Evolutionary conservation across 148 eudicot species (phyloP).

Genomic region (Silene uniflora): DNA sequence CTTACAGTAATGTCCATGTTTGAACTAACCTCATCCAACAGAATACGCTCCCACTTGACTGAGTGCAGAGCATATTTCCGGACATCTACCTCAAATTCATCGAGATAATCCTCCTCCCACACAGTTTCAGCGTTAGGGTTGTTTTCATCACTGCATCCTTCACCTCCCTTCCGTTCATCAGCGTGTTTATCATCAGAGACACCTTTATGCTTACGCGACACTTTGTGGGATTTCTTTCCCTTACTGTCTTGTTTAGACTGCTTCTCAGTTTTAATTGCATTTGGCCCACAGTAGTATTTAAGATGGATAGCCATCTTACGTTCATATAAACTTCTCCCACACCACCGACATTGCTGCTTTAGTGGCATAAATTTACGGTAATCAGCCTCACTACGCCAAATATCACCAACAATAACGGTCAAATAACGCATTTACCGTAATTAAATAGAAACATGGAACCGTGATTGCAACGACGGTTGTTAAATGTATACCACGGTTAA

Average conservation of each 20-base stretch:
- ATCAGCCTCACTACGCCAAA: too few species aligned
- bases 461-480: too few species aligned
- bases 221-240: constrained; percentile 25
- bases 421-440: too few species aligned
- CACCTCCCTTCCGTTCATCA: constrained; percentile 27
- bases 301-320: constrained; percentile 51
- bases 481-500: too few species aligned
- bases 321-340: constrained; percentile 57
- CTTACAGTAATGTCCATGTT: not conserved
- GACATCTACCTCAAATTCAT: constrained; percentile 26
- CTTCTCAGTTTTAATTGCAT: constrained; percentile 58
- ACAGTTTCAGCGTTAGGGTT: constrained; percentile 19
- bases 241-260: constrained; percentile 75
- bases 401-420: too few species aligned
- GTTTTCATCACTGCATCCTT: constrained; percentile 15
- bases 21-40: constrained; percentile 78
- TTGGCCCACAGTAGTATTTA: constrained; percentile 68
- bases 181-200: constrained; percentile 16
- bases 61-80: constrained; percentile 61
- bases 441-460: too few species aligned
- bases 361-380: constrained; percentile 79
- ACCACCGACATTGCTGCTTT: constrained; percentile 67
- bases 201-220: constrained; percentile 21
- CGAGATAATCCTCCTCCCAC: constrained; percentile 25
- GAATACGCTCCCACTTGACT: constrained; percentile 76